Evolutionary conservation across 768 basidiomycete genomes (phyloP).

Genomic region (Mycena latifolia): DNA sequence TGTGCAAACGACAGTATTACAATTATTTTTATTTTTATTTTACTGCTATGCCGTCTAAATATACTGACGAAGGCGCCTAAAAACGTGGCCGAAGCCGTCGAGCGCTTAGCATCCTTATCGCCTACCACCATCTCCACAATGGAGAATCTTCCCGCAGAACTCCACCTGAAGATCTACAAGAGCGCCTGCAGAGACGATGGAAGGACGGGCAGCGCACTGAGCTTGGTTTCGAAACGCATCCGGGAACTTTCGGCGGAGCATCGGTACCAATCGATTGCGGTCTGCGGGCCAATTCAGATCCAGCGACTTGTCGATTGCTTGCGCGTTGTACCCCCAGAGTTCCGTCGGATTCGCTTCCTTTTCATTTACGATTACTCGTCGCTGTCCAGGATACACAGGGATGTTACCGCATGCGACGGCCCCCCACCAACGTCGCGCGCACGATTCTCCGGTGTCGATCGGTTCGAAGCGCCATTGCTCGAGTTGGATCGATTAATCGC

Average conservation of each 20-base stretch:
- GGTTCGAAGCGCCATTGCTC: too few relatives aligned
- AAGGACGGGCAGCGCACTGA: not conserved
- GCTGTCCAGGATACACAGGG: not conserved
- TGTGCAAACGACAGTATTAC: too few relatives aligned
- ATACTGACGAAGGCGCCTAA: too few relatives aligned
- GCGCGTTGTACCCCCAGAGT: not conserved
- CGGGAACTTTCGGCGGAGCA: slow-evolving; percentile 9
- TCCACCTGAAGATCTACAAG: slow-evolving; percentile 9
- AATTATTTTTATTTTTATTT: too few relatives aligned
- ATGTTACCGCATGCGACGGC: not conserved
- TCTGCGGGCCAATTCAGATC: slow-evolving; percentile 14
- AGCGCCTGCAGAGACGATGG: slow-evolving; percentile 15
- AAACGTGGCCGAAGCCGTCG: too few relatives aligned
- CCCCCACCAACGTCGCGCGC: not conserved
- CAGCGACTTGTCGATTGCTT: not conserved
- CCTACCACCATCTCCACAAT: too few relatives aligned
- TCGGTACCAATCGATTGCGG: slow-evolving; percentile 19
- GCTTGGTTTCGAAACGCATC: slow-evolving; percentile 2
- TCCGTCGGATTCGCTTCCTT: slow-evolving; percentile 10
- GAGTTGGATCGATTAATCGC: too few relatives aligned
- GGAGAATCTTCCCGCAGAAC: slow-evolving; percentile 5
- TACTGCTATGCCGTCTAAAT: too few relatives aligned
- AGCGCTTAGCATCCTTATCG: too few relatives aligned
- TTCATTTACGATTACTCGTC: slow-evolving; percentile 4
- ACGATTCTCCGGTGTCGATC: too few relatives aligned